Evolutionary conservation across 805 yeast species (phyloP).

Genomic region (Blastobotrys parvus): DNA sequence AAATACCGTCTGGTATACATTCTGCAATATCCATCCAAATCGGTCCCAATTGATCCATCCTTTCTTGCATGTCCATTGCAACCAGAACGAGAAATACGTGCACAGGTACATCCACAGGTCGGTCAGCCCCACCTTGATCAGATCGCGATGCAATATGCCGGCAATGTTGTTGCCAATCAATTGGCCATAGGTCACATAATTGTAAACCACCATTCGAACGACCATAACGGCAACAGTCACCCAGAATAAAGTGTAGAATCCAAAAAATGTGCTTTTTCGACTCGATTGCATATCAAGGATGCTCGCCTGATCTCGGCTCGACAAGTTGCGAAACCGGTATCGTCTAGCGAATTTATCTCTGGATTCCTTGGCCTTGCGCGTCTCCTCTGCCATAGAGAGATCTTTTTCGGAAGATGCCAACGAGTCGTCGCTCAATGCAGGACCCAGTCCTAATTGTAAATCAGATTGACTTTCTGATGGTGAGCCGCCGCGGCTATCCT

Average conservation of each 20-base stretch:
- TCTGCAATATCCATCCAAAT: slow-evolving; percentile 57
- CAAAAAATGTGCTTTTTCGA: slow-evolving; percentile 43
- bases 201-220: slow-evolving; percentile 42
- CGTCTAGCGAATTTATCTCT: slow-evolving; percentile 1
- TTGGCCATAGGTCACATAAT: slow-evolving; percentile 39
- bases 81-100: slow-evolving; percentile 48
- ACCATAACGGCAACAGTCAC: slow-evolving; percentile 19
- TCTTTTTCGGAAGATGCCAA: neutral
- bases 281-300: slow-evolving; percentile 25
- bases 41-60: slow-evolving; percentile 49
- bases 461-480: neutral
- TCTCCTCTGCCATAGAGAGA: neutral
- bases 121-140: slow-evolving; percentile 59
- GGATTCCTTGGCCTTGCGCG: neutral
- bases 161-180: slow-evolving; percentile 47
- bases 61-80: slow-evolving; percentile 48
- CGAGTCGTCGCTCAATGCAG: neutral
- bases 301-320: slow-evolving; percentile 17
- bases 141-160: slow-evolving; percentile 47
- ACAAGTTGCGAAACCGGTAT: slow-evolving; percentile 17
- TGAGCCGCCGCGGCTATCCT: slow-evolving; percentile 2
- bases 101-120: slow-evolving; percentile 69
- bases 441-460: neutral
- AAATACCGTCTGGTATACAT: slow-evolving; percentile 46
- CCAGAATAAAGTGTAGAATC: slow-evolving; percentile 61